Evolutionary conservation across 2,329 filamentous ascomycete species (phyloP), one percentile per base, ranked within the genome.

Genomic region (Polytolypa hystricis): DNA sequence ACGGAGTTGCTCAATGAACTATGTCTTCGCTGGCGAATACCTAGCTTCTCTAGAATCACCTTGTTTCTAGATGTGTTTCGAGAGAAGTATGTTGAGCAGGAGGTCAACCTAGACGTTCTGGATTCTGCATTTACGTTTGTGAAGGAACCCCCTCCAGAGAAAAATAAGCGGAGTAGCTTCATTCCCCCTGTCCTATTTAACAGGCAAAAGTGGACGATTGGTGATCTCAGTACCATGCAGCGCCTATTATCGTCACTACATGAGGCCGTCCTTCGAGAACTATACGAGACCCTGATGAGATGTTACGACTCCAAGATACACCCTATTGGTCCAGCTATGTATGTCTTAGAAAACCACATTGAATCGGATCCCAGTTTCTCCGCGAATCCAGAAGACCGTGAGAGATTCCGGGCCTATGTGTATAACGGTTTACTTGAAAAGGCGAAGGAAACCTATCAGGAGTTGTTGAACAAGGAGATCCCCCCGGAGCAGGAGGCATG

Each of bases 281-380:
- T 98, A 12, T 95, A 84, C 57, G 79, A 87, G 45, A 69, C 82
- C n/a, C 73, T 95, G 57, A 80, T 89, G 65, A 78, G 82, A 47
- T 89, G 84, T 48, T 98, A 89, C 58, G 86, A 94, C 44, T 63
- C 72, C n/a, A 95, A 94, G 51, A 78, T 85, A 8, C 85, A 84
- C 4, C 77, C 79, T 26, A 77, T 93, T 15, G 84, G 80, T 4
- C 77, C 78, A 10, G 73, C 93, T 19, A 78, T 96, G 71, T 80
- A 78, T 47, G 66, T 95, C 21, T 64, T 98, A 25, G 79, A 87
- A 41, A 79, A 77, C 36, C 86, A 96, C 55, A 79, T 98, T 40
- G 79, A 83, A 49, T 68, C 70, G 35, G 87, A 98, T 55, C 71
- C 79, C 2, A 71, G 74, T 16, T 96, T 94, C 57, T 73, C 74